These are phyloP conservation scores for Candida michaelii DNA, from an alignment of 805 yeast genomes.

Conservation along the genomic window DNA sequence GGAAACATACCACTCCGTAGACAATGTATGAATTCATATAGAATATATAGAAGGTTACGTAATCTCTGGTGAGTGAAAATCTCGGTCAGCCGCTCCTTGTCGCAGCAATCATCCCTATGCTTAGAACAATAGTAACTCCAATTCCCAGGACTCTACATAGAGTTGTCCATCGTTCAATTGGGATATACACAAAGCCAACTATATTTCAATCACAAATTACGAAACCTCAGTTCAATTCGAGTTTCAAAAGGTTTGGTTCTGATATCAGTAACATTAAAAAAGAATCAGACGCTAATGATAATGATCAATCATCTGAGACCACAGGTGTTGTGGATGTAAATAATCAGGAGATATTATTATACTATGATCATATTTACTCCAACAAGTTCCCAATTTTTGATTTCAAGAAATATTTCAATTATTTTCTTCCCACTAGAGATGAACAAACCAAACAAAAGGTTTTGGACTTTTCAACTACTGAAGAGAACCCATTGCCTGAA, in stretches of 20 bases:
- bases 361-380: constrained; percentile 39
- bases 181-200: too few relatives aligned
- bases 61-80: too few relatives aligned
- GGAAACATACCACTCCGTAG: too few relatives aligned
- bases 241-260: constrained; percentile 11
- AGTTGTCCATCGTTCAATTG: too few relatives aligned
- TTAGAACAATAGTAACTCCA: neutral
- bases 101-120: neutral
- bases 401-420: constrained; percentile 22
- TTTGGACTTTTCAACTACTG: constrained; percentile 11
- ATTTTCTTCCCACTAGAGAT: constrained; percentile 18
- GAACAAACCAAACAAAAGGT: constrained; percentile 21
- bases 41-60: neutral
- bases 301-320: constrained; percentile 32
- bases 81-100: neutral
- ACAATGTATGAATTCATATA: too few relatives aligned
- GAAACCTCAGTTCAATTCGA: too few relatives aligned
- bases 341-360: constrained; percentile 33
- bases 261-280: constrained; percentile 34
- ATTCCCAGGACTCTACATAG: neutral
- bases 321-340: constrained; percentile 43
- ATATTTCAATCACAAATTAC: neutral
- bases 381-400: constrained; percentile 24
- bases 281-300: constrained; percentile 25
- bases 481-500: constrained; percentile 28